Conservation (phyloP, 2,329 filamentous ascomycete species). For the Colletotrichum gigasporum region DNA sequence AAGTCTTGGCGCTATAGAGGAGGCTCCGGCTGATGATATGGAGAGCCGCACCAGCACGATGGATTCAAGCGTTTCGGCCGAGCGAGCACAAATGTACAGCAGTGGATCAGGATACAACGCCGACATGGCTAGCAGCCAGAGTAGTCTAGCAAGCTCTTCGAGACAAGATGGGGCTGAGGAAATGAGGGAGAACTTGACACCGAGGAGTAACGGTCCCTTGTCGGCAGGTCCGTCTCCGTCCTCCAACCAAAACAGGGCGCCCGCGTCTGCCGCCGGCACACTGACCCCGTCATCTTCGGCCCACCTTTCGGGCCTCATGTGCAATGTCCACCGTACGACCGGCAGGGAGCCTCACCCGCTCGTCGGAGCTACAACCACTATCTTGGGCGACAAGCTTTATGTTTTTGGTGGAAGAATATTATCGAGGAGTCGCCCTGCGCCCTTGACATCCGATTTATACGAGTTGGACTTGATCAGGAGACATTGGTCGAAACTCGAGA, state of each 20-base stretch:
- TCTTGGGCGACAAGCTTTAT: conserved; percentile 94
- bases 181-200: conserved; percentile 55
- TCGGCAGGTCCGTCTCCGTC: conserved; percentile 68
- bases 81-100: conserved; percentile 48
- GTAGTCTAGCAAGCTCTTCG: conserved; percentile 31
- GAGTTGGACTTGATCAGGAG: conserved; percentile 90
- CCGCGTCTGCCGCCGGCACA: conserved; percentile 50
- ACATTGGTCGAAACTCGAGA: conserved; percentile 92
- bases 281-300: conserved; percentile 60
- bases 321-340: conserved; percentile 83
- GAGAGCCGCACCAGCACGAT: conserved; percentile 57
- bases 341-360: conserved; percentile 90
- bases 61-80: conserved; percentile 52
- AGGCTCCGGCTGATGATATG: conserved; percentile 47
- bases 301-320: conserved; percentile 74
- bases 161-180: conserved; percentile 56
- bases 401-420: conserved; percentile 93
- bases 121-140: conserved; percentile 46
- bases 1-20: conserved; percentile 34
- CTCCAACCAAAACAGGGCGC: conserved; percentile 49
- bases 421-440: conserved; percentile 80
- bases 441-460: conserved; percentile 90
- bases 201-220: conserved; percentile 61
- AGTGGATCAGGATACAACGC: conserved; percentile 43
- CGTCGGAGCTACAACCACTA: conserved; percentile 94